These are phyloP conservation scores for Colletotrichum horii DNA, from an alignment of 2,329 filamentous ascomycete genomes.

Conservation along the genomic window DNA sequence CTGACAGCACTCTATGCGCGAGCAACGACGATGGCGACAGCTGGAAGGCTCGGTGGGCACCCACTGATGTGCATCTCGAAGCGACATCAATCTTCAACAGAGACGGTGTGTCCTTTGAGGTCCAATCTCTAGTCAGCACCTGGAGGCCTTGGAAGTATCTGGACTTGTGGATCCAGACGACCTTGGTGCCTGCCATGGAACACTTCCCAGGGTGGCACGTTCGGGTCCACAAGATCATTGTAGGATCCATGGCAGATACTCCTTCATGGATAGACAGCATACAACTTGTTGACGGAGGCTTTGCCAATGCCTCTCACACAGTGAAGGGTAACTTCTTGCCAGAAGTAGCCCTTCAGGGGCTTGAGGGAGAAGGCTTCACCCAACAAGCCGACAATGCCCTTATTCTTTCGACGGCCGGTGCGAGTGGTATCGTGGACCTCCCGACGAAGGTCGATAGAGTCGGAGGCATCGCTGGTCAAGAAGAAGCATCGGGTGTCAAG, in stretches of 20 bases:
- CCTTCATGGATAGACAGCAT: conserved; percentile 1
- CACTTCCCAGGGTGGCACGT: conserved; percentile 16
- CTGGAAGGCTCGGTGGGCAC: conserved; percentile 13
- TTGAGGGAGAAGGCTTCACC: neutral
- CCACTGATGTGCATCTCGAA: conserved; percentile 5
- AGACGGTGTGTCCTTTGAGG: neutral
- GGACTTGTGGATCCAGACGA: conserved; percentile 14
- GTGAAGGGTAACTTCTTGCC: neutral
- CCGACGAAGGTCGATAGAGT: neutral
- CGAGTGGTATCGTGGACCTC: conserved; percentile 13
- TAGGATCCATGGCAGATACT: neutral
- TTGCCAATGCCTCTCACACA: conserved; percentile 15
- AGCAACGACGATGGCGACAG: conserved; percentile 21
- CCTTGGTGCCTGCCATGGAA: neutral
- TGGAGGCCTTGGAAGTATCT: conserved; percentile 21
- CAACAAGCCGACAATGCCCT: neutral
- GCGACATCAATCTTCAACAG: neutral
- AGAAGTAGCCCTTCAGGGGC: neutral
- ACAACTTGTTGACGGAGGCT: conserved; percentile 20
- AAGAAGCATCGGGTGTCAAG: neutral
- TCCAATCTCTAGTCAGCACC: conserved; percentile 3
- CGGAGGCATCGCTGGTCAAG: neutral
- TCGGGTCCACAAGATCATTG: conserved; percentile 13
- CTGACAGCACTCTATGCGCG: conserved; percentile 20
- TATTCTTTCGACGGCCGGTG: conserved; percentile 3